These are phyloP conservation scores for Orobanche coerulescens DNA, from an alignment of 257 asterid genomes.

Conservation along the genomic window DNA sequence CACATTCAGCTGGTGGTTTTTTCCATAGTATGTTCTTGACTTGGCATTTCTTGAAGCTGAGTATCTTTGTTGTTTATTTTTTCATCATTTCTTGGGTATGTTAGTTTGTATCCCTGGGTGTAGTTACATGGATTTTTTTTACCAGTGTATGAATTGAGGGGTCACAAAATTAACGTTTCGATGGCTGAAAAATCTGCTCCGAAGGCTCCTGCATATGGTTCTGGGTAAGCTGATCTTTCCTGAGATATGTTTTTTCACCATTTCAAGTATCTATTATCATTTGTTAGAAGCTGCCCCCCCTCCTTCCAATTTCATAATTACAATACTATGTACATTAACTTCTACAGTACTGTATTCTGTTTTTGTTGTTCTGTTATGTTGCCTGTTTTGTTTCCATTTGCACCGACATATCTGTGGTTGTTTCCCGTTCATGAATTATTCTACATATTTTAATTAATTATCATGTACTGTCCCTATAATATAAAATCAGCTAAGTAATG, in stretches of 20 bases:
- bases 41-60: slow-evolving; percentile 3
- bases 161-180: slow-evolving; percentile 65
- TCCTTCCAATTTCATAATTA: not conserved
- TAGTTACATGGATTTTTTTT: slow-evolving; percentile 1
- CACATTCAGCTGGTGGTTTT: slow-evolving; percentile 97
- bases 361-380: not conserved
- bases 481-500: not conserved
- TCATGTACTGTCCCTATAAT: not conserved
- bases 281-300: not conserved
- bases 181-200: slow-evolving; percentile 99
- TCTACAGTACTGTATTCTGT: not conserved
- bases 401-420: not conserved
- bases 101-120: not conserved
- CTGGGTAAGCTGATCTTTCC: slow-evolving; percentile 45
- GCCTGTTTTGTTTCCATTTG: not conserved
- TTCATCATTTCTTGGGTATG: not conserved
- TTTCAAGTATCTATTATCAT: not conserved
- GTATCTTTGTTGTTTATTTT: not conserved
- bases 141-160: slow-evolving; percentile 77
- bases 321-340: not conserved
- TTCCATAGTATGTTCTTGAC: slow-evolving; percentile 55
- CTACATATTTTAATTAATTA: not conserved
- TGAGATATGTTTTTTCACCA: not conserved
- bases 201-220: slow-evolving; percentile 67
- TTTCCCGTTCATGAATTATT: not conserved